These are phyloP conservation scores for Peribolospora kevripleyi DNA, from an alignment of 768 basidiomycete genomes.

Conservation along the genomic window DNA sequence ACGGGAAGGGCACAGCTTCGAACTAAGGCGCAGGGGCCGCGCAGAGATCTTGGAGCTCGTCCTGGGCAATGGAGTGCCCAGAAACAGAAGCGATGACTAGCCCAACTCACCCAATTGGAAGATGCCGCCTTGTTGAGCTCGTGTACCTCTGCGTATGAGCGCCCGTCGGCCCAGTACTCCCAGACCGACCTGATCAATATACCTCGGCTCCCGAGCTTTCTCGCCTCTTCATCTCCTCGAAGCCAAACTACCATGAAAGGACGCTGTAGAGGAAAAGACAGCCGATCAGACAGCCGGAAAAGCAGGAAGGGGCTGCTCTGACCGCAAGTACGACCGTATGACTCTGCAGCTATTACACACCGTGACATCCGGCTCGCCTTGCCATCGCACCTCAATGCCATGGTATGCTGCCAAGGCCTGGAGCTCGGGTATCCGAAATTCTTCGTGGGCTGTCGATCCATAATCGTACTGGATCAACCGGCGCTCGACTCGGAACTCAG, in stretches of 20 bases:
- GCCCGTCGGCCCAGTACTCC: slow-evolving; percentile 8
- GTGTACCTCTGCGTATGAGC: slow-evolving; percentile 47
- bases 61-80: not conserved
- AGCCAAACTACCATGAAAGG: slow-evolving; percentile 55
- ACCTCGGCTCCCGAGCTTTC: slow-evolving; percentile 46
- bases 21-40: not conserved
- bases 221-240: slow-evolving; percentile 45
- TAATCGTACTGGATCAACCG: too few species aligned
- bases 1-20: not conserved
- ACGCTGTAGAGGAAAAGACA: slow-evolving; percentile 13
- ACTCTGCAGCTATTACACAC: not conserved
- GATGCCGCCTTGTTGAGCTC: slow-evolving; percentile 19
- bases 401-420: slow-evolving; percentile 1
- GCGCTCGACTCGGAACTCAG: too few species aligned
- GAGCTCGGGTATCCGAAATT: slow-evolving; percentile 9
- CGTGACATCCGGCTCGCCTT: slow-evolving; percentile 1
- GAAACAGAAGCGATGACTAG: not conserved
- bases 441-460: not conserved
- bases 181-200: slow-evolving; percentile 53
- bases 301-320: too few species aligned
- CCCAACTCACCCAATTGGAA: slow-evolving; percentile 3
- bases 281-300: not conserved
- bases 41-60: too few species aligned
- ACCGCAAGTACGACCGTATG: too few species aligned
- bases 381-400: slow-evolving; percentile 2